Evolutionary conservation across 345 rosid genomes (phyloP), one percentile per base, ranked within the genome.

Genomic region (Abelmoschus esculentus): DNA sequence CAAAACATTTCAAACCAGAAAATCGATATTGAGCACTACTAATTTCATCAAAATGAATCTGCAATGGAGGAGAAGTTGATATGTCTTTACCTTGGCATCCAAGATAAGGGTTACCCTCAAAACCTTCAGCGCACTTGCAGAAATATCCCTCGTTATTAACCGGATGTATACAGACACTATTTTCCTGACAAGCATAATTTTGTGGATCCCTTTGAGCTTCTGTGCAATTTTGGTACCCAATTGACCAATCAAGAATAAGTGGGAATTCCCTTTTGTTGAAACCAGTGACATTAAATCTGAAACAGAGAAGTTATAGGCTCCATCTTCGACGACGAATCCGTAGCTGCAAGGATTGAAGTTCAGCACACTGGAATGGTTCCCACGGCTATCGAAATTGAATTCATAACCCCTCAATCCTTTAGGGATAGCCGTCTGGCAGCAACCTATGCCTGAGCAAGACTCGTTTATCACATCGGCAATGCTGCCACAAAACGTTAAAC

Each of bases 271-370:
- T 38, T 0, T 17, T 3, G 12, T 2, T 3, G 7, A 61, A 36
- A 17, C 17, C 0, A 0, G 3, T 1, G 12, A 0, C 3, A 2
- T 0, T n/a, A 61, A 61, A 18, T 62, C 50, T 2, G 67, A 62
- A 4, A 6, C 3, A 10, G 60, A 56, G 46, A 71, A 71, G 8
- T 0, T 70, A 17, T 28, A 61, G 36, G 10, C 59, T 3, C n/a
- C 50, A 62, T 54, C 70, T 8, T 71, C 76, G 6, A n/a, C 80
- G 18, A 76, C 1, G 53, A 80, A 76, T 6, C 78, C 68, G 19
- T 73, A 74, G 68, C 77, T 71, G 42, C 83, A 80, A 3, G 73
- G 77, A 66, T 67, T 80, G 72, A 75, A 75, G 6, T 13, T 4
- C 55, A 36, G 11, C 2, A 67, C 67, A 0, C 7, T 0, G 14